Evolutionary conservation across 129 eudicot species (phyloP).

Genomic region (Centaurea solstitialis): DNA sequence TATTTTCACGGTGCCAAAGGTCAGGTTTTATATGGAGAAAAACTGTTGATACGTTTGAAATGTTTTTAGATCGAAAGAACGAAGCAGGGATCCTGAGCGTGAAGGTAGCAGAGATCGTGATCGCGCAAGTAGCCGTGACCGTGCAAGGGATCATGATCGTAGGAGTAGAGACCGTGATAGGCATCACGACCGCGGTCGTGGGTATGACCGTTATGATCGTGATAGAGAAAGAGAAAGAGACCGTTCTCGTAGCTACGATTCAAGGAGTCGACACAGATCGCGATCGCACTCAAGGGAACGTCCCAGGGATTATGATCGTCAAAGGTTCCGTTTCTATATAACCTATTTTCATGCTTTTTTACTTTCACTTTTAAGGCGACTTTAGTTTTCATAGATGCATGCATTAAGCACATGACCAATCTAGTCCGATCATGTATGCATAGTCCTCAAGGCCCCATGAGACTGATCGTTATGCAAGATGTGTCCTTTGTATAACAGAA

Average conservation of each 20-base stretch:
- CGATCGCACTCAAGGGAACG: constrained; percentile 86
- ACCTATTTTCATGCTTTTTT: neutral
- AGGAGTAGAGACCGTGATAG: constrained; percentile 89
- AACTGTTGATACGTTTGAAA: neutral
- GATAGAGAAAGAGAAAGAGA: constrained; percentile 70
- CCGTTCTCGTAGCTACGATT: constrained; percentile 60
- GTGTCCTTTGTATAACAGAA: no score
- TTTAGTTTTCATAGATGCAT: neutral
- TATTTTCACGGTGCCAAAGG: neutral
- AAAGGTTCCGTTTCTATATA: constrained; percentile 42
- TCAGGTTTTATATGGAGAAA: no score
- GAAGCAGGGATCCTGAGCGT: constrained; percentile 64
- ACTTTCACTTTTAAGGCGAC: neutral
- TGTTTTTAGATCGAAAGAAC: constrained; percentile 70
- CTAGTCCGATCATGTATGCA: no score
- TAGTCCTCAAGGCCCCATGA: no score
- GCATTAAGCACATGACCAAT: no score
- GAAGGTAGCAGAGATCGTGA: constrained; percentile 73
- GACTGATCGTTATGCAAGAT: no score
- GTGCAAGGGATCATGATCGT: constrained; percentile 62
- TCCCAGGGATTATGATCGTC: constrained; percentile 81
- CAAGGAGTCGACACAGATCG: constrained; percentile 83
- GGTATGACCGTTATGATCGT: constrained; percentile 69
- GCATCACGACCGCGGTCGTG: constrained; percentile 57
- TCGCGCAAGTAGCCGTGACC: constrained; percentile 67